Evolutionary conservation across 257 asterid species (phyloP).

Genomic region (Salvia hispanica): DNA sequence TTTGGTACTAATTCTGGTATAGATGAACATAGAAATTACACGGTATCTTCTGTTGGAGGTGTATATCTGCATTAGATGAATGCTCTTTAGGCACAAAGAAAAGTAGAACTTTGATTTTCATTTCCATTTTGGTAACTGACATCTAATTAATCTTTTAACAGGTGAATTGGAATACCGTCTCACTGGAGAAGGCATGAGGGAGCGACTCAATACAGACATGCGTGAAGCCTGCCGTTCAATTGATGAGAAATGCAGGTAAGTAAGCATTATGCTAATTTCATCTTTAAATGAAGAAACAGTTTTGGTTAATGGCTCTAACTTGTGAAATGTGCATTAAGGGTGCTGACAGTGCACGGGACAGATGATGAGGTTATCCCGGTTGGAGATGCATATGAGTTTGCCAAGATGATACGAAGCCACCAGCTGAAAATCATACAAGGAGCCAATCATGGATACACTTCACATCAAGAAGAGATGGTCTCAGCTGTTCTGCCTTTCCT

Average conservation of each 20-base stretch:
- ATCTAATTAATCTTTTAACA: slow-evolving; percentile 24
- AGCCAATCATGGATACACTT: slow-evolving; percentile 62
- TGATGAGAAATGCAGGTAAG: slow-evolving; percentile 73
- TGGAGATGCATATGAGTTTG: slow-evolving; percentile 70
- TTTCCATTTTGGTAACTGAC: no score
- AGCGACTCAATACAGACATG: slow-evolving; percentile 70
- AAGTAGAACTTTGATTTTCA: no score
- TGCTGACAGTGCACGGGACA: slow-evolving; percentile 76
- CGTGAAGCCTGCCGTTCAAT: slow-evolving; percentile 71
- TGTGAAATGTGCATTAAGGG: slow-evolving; percentile 41
- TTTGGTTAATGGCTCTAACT: background rate
- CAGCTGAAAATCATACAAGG: slow-evolving; percentile 56
- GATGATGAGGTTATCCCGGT: slow-evolving; percentile 66
- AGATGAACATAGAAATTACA: no score
- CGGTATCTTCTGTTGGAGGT: no score
- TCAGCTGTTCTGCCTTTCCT: slow-evolving; percentile 59
- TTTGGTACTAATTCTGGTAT: no score
- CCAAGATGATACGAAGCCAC: slow-evolving; percentile 66
- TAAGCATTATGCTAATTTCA: slow-evolving; percentile 19
- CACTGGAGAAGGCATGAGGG: slow-evolving; percentile 70
- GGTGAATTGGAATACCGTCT: slow-evolving; percentile 62
- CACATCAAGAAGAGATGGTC: slow-evolving; percentile 55
- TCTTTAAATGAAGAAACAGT: background rate
- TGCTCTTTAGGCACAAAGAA: no score
- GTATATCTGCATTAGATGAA: no score